Evolutionary conservation across 2,329 filamentous ascomycete genomes (phyloP).

Genomic region (Sclerotinia minor): DNA sequence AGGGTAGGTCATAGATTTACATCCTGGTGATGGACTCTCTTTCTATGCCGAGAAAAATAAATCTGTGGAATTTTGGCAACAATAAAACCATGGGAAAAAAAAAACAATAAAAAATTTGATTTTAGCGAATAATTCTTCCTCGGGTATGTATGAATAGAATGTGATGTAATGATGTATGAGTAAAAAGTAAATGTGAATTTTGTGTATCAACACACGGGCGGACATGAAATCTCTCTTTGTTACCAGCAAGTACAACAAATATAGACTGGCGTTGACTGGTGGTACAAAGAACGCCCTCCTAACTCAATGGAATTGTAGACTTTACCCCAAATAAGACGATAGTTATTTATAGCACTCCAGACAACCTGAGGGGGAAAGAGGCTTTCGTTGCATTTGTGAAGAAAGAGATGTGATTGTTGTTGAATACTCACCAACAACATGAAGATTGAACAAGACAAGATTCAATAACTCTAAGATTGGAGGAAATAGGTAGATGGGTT

Average conservation of each 20-base stretch:
- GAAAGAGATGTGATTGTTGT: too few relatives aligned
- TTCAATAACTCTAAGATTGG: not conserved
- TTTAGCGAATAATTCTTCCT: not conserved
- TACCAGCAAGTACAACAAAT: too few relatives aligned
- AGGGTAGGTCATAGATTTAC: not conserved
- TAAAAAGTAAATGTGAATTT: too few relatives aligned
- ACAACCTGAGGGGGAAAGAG: too few relatives aligned
- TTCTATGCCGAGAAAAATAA: not conserved
- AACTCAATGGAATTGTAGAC: too few relatives aligned
- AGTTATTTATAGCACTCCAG: too few relatives aligned
- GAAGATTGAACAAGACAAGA: not conserved
- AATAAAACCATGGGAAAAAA: not conserved
- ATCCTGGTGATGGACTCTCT: not conserved
- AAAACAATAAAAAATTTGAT: not conserved
- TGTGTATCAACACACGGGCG: too few relatives aligned
- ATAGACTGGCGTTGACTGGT: too few relatives aligned
- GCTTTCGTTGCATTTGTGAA: too few relatives aligned
- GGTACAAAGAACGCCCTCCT: too few relatives aligned
- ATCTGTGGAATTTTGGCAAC: not conserved
- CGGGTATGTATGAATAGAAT: not conserved
- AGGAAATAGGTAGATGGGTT: not conserved
- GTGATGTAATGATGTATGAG: not conserved
- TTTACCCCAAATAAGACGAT: too few relatives aligned
- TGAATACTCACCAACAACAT: not conserved
- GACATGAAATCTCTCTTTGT: too few relatives aligned